phyloP scores from a whole-genome alignment of 129 eudicot genomes.

The Erigeron canadensis region DNA sequence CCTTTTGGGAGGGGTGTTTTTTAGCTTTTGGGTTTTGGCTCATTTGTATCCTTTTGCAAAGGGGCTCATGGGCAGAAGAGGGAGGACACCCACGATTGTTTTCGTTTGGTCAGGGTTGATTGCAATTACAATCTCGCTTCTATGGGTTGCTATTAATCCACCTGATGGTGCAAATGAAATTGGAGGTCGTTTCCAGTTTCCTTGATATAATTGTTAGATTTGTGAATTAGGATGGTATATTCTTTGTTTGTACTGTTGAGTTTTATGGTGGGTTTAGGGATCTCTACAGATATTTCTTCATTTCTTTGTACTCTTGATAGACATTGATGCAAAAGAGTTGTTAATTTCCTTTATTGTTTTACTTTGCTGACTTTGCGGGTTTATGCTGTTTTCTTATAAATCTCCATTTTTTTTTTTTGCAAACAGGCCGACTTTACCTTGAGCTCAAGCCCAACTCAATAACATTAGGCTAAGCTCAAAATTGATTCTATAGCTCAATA shows the following conservation, averaged over 20 bases:
- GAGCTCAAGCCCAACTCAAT: background rate
- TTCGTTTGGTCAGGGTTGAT: constrained; percentile 67
- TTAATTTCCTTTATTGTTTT: background rate
- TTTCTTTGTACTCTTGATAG: constrained; percentile 10
- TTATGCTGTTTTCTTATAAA: background rate
- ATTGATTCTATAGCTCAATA: background rate
- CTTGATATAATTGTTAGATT: constrained; percentile 31
- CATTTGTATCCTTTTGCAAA: constrained; percentile 65
- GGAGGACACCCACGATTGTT: constrained; percentile 70
- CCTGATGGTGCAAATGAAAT: constrained; percentile 47
- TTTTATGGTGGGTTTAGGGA: constrained; percentile 16
- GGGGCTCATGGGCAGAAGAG: constrained; percentile 70
- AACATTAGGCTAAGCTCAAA: background rate
- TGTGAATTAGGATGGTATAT: constrained; percentile 38
- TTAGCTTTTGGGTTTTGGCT: constrained; percentile 72
- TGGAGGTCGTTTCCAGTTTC: constrained; percentile 67
- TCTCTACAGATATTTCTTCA: constrained; percentile 15
- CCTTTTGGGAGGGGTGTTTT: constrained; percentile 60
- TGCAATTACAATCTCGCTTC: constrained; percentile 64
- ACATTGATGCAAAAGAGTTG: constrained; percentile 19
- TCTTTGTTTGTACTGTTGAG: constrained; percentile 7
- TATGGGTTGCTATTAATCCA: constrained; percentile 60
- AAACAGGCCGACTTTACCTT: no score
- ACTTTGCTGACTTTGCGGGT: no score
- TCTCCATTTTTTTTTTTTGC: background rate